Evolutionary conservation across 257 asterid genomes (phyloP).

Genomic region (Catharanthus roseus): DNA sequence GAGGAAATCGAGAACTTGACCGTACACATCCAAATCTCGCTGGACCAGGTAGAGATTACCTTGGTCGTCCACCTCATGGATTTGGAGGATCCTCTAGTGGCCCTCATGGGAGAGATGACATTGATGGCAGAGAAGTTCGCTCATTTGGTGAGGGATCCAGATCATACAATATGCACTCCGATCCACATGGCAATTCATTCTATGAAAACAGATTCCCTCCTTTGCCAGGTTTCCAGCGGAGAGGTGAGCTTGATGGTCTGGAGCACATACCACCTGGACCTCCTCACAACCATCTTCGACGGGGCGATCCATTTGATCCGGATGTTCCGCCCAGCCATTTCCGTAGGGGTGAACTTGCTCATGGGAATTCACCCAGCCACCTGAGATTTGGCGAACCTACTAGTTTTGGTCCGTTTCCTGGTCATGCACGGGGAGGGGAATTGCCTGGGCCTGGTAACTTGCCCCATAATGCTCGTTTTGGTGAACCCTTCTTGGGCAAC

Average conservation of each 20-base stretch:
- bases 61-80: conserved; percentile 48
- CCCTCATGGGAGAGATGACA: conserved; percentile 41
- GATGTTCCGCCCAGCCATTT: conserved; percentile 46
- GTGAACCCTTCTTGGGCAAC: conserved; percentile 44
- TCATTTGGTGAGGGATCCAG: conserved; percentile 62
- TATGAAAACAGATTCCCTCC: conserved; percentile 49
- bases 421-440: conserved; percentile 40
- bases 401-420: conserved; percentile 52
- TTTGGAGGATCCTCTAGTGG: conserved; percentile 28
- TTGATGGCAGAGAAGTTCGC: conserved; percentile 44
- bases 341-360: conserved; percentile 43
- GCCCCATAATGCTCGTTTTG: conserved; percentile 39
- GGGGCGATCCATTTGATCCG: conserved; percentile 41
- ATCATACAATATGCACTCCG: conserved; percentile 42
- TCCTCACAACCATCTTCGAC: conserved; percentile 36
- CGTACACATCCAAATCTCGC: conserved; percentile 29
- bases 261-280: conserved; percentile 43
- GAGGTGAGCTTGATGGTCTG: conserved; percentile 49
- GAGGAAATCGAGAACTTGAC: conserved; percentile 20
- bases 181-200: conserved; percentile 45
- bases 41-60: conserved; percentile 50
- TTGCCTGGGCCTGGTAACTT: conserved; percentile 38
- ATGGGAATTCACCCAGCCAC: conserved; percentile 41
- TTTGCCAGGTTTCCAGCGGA: conserved; percentile 44
- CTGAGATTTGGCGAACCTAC: conserved; percentile 38